Evolutionary conservation across 257 asterid species (phyloP).

Genomic region (Lycium barbarum): DNA sequence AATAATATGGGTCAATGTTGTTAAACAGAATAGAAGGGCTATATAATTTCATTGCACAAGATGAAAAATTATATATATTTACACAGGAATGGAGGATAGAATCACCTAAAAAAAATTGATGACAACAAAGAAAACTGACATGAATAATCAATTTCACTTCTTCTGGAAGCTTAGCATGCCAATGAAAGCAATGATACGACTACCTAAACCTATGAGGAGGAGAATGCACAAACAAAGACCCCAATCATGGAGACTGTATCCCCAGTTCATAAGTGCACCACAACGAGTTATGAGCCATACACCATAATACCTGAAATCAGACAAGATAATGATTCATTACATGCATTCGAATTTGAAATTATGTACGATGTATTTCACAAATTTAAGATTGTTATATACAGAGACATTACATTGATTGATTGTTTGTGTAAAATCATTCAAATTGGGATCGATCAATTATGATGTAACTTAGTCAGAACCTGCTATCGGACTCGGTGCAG

Average conservation of each 20-base stretch:
- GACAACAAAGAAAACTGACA: not conserved
- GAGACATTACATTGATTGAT: not conserved
- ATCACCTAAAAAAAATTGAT: not conserved
- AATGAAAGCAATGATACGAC: constrained; percentile 71
- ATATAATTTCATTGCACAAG: not conserved
- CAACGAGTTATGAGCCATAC: constrained; percentile 96
- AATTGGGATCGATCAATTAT: not conserved
- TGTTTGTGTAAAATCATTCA: not conserved
- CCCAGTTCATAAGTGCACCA: constrained; percentile 61
- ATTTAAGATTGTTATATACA: not conserved
- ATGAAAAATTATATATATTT: not conserved
- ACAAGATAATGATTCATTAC: not conserved
- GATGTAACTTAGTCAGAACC: not conserved
- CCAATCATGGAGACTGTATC: constrained; percentile 73
- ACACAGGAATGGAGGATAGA: constrained; percentile 3
- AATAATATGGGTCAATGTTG: not conserved
- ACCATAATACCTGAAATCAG: constrained; percentile 69
- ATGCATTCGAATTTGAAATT: not conserved
- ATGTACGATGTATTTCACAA: not conserved
- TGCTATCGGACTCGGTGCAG: not conserved
- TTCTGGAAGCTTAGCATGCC: constrained; percentile 79
- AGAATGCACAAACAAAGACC: constrained; percentile 62
- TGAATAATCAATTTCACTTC: constrained; percentile 49
- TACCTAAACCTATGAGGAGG: constrained; percentile 59
- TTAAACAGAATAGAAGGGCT: not conserved